These are phyloP conservation scores for Zygoascus sp. DNA, from an alignment of 1,139 yeast genomes.

Conservation along the genomic window DNA sequence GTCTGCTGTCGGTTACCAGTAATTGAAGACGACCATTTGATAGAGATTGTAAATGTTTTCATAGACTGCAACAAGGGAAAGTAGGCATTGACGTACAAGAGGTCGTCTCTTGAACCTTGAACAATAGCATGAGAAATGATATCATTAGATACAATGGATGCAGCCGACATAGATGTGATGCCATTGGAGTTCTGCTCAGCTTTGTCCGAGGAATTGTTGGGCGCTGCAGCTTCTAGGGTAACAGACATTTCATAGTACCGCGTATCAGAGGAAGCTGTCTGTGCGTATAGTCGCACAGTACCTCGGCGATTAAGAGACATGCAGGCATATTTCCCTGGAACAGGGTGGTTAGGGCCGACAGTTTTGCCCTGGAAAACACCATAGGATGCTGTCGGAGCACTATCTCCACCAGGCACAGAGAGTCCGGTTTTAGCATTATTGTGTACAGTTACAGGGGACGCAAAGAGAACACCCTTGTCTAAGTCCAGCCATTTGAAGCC, in stretches of 20 bases:
- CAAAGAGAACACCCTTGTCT: conserved; percentile 50
- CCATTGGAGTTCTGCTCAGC: not conserved
- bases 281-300: conserved; percentile 40
- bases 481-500: conserved; percentile 67
- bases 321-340: conserved; percentile 66
- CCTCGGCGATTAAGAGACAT: conserved; percentile 64
- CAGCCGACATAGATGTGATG: not conserved
- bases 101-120: conserved; percentile 53
- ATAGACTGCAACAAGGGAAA: conserved; percentile 42
- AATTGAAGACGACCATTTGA: conserved; percentile 54
- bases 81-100: conserved; percentile 47
- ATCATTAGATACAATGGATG: conserved; percentile 9
- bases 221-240: conserved; percentile 21
- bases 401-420: conserved; percentile 13
- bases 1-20: conserved; percentile 14
- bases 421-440: conserved; percentile 2
- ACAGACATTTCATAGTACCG: conserved; percentile 31
- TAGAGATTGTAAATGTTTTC: conserved; percentile 43
- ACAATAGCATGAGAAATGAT: conserved; percentile 48
- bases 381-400: conserved; percentile 29
- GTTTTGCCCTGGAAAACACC: conserved; percentile 55
- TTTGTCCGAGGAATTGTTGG: not conserved
- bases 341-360: conserved; percentile 64
- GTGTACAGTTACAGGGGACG: conserved; percentile 26
- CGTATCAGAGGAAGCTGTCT: conserved; percentile 26